Percentiles rank a stretch among this genome's conserved stretches.
phyloP scores from a whole-genome alignment of 345 rosid species.

The Melaleuca quinquenervia region DNA sequence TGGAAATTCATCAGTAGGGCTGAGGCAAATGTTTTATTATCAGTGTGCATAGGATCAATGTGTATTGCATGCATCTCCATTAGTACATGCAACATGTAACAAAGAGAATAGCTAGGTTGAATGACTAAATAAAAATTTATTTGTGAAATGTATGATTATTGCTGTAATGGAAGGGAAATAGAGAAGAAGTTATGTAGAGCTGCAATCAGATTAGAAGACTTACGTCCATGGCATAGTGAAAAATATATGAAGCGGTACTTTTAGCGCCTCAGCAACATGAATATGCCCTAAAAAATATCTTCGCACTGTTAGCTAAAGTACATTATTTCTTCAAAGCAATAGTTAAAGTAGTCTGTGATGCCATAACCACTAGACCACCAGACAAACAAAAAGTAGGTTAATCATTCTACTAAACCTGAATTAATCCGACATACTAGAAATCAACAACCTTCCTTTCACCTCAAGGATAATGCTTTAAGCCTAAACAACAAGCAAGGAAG shows the following conservation, averaged over 20 bases:
- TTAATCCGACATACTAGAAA: neutral
- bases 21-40: conserved; percentile 3
- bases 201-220: conserved; percentile 8
- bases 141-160: neutral
- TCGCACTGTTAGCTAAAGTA: neutral
- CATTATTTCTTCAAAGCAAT: neutral
- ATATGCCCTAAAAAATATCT: conserved; percentile 25
- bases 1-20: conserved; percentile 50
- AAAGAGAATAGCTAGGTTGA: neutral
- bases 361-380: neutral
- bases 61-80: neutral
- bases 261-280: conserved; percentile 43
- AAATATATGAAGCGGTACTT: conserved; percentile 36
- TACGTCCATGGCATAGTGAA: conserved; percentile 69
- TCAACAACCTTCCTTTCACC: neutral
- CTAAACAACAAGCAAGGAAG: neutral
- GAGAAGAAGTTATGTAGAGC: neutral
- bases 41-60: neutral
- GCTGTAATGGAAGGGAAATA: neutral
- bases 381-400: neutral
- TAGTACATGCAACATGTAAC: neutral
- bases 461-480: neutral
- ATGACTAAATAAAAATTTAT: neutral
- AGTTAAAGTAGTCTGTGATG: neutral
- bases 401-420: neutral